Conservation (phyloP, 1,284 basidiomycete genomes). For the Cutaneotrichosporon daszewskae region DNA sequence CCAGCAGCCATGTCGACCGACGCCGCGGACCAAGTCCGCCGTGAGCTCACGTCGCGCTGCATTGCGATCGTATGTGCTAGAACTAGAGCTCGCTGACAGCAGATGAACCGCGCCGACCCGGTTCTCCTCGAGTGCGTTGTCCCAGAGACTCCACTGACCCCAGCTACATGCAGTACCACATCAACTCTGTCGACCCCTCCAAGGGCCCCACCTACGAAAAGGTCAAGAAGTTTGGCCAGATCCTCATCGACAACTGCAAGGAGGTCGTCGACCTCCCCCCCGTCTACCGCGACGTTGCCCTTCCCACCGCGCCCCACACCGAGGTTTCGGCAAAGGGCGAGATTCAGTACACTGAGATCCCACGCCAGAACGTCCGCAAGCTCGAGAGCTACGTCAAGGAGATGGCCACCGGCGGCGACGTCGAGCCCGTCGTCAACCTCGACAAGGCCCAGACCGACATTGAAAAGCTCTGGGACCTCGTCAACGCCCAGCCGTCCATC, state of each 20-base stretch:
- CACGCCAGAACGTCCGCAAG: constrained; percentile 91
- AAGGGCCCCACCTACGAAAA: constrained; percentile 87
- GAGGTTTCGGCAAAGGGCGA: constrained; percentile 90
- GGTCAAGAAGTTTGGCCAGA: constrained; percentile 94
- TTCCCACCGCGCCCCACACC: constrained; percentile 94
- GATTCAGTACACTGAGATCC: constrained; percentile 89
- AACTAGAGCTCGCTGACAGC: background rate
- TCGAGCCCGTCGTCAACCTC: constrained; percentile 76
- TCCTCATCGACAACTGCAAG: constrained; percentile 77
- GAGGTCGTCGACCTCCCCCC: constrained; percentile 43
- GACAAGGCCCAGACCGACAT: constrained; percentile 97
- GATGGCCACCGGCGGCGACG: constrained; percentile 91
- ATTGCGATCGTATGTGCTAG: constrained; percentile 62
- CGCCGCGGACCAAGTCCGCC: constrained; percentile 38
- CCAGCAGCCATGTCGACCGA: constrained; percentile 23
- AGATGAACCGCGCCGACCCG: constrained; percentile 91
- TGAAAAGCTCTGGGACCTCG: constrained; percentile 91
- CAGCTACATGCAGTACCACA: constrained; percentile 91
- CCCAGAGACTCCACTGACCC: constrained; percentile 8
- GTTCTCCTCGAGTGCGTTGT: constrained; percentile 59
- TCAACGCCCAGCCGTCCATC: constrained; percentile 94
- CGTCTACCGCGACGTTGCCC: constrained; percentile 65
- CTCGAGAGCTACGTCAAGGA: constrained; percentile 97
- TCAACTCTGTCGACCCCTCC: constrained; percentile 72
- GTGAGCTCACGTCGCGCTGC: constrained; percentile 91